Evolutionary conservation across 257 asterid genomes (phyloP).

Genomic region (Scutellaria barbata): DNA sequence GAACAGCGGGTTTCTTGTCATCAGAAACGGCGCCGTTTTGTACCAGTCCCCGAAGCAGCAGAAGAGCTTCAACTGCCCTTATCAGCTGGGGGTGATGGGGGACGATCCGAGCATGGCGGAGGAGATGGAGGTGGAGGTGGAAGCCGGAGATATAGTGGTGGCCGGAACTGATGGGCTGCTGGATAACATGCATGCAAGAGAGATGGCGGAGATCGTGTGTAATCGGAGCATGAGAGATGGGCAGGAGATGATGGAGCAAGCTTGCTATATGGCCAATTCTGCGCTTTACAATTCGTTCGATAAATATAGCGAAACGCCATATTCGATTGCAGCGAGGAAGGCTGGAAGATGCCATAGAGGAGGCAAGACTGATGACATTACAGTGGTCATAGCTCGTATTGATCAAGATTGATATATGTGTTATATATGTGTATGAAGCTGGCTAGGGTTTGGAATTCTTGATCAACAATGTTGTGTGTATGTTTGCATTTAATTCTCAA

Average conservation of each 20-base stretch:
- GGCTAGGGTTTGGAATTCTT: neutral
- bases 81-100: neutral
- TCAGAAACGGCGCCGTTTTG: neutral
- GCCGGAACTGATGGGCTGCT: slow-evolving; percentile 60
- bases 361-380: slow-evolving; percentile 61
- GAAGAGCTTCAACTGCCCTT: slow-evolving; percentile 15
- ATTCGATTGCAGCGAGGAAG: slow-evolving; percentile 36
- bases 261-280: slow-evolving; percentile 20
- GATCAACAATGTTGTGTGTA: no score
- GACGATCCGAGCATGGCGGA: slow-evolving; percentile 19
- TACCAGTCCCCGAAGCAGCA: slow-evolving; percentile 23
- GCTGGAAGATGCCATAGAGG: slow-evolving; percentile 39
- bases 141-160: slow-evolving; percentile 44
- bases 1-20: slow-evolving; percentile 28
- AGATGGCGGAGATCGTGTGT: slow-evolving; percentile 37
- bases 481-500: no score
- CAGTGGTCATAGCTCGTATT: slow-evolving; percentile 44
- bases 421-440: no score
- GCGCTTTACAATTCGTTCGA: neutral
- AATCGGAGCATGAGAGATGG: neutral
- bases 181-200: slow-evolving; percentile 42
- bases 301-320: slow-evolving; percentile 13
- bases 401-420: neutral
- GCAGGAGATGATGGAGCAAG: neutral
- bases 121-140: slow-evolving; percentile 34